phyloP scores from a whole-genome alignment of 2,329 filamentous ascomycete genomes.

The Arthrobotrys sinensis region DNA sequence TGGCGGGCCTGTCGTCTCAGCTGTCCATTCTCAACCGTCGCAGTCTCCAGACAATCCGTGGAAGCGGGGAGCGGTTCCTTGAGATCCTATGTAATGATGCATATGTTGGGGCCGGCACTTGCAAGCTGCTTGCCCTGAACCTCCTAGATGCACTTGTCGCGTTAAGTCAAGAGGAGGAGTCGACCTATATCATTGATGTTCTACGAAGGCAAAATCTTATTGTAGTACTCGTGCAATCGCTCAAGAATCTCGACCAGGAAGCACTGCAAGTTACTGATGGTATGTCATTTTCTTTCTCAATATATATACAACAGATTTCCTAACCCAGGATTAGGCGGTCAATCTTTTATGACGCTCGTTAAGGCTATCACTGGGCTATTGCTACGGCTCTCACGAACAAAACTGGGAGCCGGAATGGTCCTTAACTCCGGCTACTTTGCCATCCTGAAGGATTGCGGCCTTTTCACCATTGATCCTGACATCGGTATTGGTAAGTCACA shows the following conservation, averaged over 20 bases:
- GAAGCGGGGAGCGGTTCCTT: slow-evolving; percentile 84
- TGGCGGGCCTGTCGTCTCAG: slow-evolving; percentile 73
- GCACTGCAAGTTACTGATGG: slow-evolving; percentile 75
- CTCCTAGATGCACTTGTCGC: slow-evolving; percentile 84
- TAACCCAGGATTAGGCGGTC: slow-evolving; percentile 69
- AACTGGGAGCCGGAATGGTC: slow-evolving; percentile 86
- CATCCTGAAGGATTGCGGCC: slow-evolving; percentile 82
- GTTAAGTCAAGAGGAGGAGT: slow-evolving; percentile 80
- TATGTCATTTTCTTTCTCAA: slow-evolving; percentile 67
- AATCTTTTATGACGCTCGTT: slow-evolving; percentile 74
- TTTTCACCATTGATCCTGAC: slow-evolving; percentile 93
- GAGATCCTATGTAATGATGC: slow-evolving; percentile 94
- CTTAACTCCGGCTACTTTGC: slow-evolving; percentile 90
- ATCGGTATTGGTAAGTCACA: slow-evolving; percentile 78
- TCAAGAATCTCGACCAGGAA: slow-evolving; percentile 83
- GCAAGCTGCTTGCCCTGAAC: slow-evolving; percentile 87
- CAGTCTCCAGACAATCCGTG: slow-evolving; percentile 79
- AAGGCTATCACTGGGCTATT: slow-evolving; percentile 86
- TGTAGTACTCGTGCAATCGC: slow-evolving; percentile 87
- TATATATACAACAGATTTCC: slow-evolving; percentile 5
- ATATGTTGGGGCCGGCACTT: slow-evolving; percentile 83
- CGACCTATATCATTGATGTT: slow-evolving; percentile 81
- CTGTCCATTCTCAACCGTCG: slow-evolving; percentile 69
- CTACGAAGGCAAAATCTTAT: slow-evolving; percentile 92
- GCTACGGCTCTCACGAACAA: slow-evolving; percentile 85